Evolutionary conservation across 2,329 filamentous ascomycete species (phyloP).

Genomic region (Epichloe coenophiala): DNA sequence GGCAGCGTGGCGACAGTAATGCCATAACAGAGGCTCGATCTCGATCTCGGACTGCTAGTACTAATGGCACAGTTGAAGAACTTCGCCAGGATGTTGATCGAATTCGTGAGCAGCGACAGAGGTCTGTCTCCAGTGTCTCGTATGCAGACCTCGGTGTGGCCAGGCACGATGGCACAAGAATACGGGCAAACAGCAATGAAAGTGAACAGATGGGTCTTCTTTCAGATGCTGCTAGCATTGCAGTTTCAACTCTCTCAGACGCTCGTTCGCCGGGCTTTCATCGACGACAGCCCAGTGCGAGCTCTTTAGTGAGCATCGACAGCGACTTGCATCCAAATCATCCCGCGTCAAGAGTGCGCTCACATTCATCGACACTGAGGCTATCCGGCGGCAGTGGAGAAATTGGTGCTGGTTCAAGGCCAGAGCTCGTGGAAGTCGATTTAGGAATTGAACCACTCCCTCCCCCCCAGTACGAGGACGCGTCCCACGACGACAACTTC

Average conservation of each 20-base stretch:
- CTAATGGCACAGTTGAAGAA: slow-evolving; percentile 45
- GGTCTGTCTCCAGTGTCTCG: slow-evolving; percentile 59
- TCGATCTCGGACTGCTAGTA: slow-evolving; percentile 33
- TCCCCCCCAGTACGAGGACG: slow-evolving; percentile 38
- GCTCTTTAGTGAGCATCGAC: slow-evolving; percentile 42
- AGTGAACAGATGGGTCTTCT: slow-evolving; percentile 60
- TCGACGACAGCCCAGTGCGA: slow-evolving; percentile 34
- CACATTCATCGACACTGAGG: slow-evolving; percentile 28
- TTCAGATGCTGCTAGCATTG: slow-evolving; percentile 56
- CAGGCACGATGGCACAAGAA: slow-evolving; percentile 60
- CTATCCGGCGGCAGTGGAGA: slow-evolving; percentile 14
- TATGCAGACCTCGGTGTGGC: slow-evolving; percentile 67
- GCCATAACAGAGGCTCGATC: slow-evolving; percentile 55
- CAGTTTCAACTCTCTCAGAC: slow-evolving; percentile 20
- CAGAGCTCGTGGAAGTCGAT: slow-evolving; percentile 38
- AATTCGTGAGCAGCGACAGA: slow-evolving; percentile 45
- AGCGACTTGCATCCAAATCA: slow-evolving; percentile 29
- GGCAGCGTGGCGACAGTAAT: slow-evolving; percentile 53
- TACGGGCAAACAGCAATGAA: slow-evolving; percentile 60
- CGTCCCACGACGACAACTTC: slow-evolving; percentile 26
- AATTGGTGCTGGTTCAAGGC: slow-evolving; percentile 33
- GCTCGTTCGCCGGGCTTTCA: slow-evolving; percentile 22
- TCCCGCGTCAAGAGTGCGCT: slow-evolving; percentile 27
- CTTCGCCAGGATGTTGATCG: slow-evolving; percentile 41
- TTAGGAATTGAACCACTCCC: slow-evolving; percentile 33